Base-by-base conservation (phyloP, 2,329 filamentous ascomycete genomes). In the Arthrocladium fulminans region DNA sequence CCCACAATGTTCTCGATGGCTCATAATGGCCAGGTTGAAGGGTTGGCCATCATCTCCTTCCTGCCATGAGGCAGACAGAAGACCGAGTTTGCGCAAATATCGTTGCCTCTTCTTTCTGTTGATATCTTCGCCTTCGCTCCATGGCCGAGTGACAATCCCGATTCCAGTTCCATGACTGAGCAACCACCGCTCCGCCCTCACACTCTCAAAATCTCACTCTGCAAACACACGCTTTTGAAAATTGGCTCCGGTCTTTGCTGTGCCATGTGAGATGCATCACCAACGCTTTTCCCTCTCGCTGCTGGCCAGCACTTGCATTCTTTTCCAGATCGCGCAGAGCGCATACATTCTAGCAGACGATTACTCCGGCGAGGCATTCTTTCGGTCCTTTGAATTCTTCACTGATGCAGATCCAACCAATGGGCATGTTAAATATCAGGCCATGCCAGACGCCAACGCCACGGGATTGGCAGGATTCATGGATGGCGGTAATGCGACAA, bases 401-500 rank as follows among this genome's bases (percentile, higher is more conserved):
- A 68, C 65, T 3, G 65, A 64, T 1, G 45, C 64, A 2, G 73
- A 76, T 55, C 72, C 73, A 1, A 73, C 71, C 2, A 64, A 70
- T 41, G 73, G 73, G 19, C 74, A 69, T 53, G 73, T 76, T n/a
- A 67, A 69, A 52, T 76, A 73, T 53, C 59, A 70, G 42, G 63
- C 69, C 46, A 63, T 71, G 32, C 56, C 60, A 17, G 59, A 59
- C n/a, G 69, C 69, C 12, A 58, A 66, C 47, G 55, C 57, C 40
- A 59, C 58, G 2, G 66, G 63, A 3, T 55, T 72, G 20, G 55
- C 55, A 29, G 54, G 54, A 3, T 56, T 57, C 32, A 53, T 57
- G 20, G 60, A 68, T 27, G 61, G 61, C 29, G 55, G 67, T 32
- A 67, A 60, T 47, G 40, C 49, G 24, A 56, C 51, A 13, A 52